phyloP scores from a whole-genome alignment of 768 basidiomycete species.

The Stropharia rugosoannulata region DNA sequence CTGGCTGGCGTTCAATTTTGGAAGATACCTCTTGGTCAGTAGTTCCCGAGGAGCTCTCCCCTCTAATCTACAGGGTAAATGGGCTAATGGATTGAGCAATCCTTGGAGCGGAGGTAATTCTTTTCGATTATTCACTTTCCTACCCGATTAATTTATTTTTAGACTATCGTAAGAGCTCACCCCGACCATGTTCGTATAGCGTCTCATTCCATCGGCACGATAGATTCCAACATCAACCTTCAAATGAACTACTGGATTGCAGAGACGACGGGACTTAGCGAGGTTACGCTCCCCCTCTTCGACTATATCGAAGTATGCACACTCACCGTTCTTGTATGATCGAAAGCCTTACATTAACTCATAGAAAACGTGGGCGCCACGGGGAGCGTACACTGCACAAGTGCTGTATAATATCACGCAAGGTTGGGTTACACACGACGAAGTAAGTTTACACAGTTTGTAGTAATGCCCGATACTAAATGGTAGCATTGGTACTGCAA shows the following conservation, averaged over 20 bases:
- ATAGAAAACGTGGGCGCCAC: constrained; percentile 74
- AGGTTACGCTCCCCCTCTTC: constrained; percentile 58
- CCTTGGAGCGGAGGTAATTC: constrained; percentile 64
- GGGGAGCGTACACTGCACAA: constrained; percentile 64
- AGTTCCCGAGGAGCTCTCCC: constrained; percentile 62
- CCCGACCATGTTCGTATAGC: background rate
- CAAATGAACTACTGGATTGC: constrained; percentile 86
- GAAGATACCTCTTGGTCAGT: constrained; percentile 62
- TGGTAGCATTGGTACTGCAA: background rate
- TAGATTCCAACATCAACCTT: constrained; percentile 77
- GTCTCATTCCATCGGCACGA: background rate
- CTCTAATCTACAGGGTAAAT: constrained; percentile 74
- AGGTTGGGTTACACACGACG: constrained; percentile 79
- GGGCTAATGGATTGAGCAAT: constrained; percentile 54
- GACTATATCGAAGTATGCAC: constrained; percentile 62
- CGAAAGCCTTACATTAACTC: background rate
- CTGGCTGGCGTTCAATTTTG: constrained; percentile 74
- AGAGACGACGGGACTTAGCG: constrained; percentile 58
- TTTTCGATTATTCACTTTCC: background rate
- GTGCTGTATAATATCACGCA: constrained; percentile 69
- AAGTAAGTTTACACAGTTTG: constrained; percentile 39
- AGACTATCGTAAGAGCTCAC: constrained; percentile 45
- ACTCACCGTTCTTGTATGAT: background rate
- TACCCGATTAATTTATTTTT: background rate
- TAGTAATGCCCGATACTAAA: background rate